These are phyloP conservation scores for Yamadazyma nakazawae DNA, from an alignment of 805 yeast species.

Conservation along the genomic window DNA sequence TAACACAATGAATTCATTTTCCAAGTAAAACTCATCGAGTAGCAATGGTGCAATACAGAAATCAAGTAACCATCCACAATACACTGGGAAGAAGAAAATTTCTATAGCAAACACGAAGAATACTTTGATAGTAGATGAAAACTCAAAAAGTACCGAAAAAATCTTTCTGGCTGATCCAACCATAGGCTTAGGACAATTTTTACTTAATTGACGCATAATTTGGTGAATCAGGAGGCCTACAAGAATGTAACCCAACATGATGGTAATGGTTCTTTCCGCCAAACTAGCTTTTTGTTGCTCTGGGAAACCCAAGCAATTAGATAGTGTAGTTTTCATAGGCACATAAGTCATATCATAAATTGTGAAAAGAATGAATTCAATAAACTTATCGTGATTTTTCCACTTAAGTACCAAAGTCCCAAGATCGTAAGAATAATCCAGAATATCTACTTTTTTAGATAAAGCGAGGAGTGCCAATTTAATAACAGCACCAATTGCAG, in stretches of 20 bases:
- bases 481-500: constrained; percentile 13
- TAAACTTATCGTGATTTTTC: neutral
- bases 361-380: neutral
- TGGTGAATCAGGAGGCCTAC: constrained; percentile 22
- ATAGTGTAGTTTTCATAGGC: neutral
- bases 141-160: constrained; percentile 52
- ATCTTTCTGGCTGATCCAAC: constrained; percentile 48
- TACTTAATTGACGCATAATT: constrained; percentile 27
- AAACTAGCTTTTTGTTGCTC: constrained; percentile 25
- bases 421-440: neutral
- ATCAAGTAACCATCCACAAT: constrained; percentile 78
- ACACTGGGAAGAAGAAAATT: constrained; percentile 78
- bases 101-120: constrained; percentile 73
- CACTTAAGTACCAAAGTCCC: neutral
- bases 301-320: neutral
- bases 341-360: constrained; percentile 1
- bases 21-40: constrained; percentile 7
- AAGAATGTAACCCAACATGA: constrained; percentile 32
- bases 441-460: neutral
- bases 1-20: constrained; percentile 4
- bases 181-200: constrained; percentile 39
- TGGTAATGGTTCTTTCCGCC: constrained; percentile 35
- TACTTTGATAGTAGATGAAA: constrained; percentile 67
- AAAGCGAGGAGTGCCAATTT: constrained; percentile 2
- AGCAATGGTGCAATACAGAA: constrained; percentile 60